Evolutionary conservation across 2,329 filamentous ascomycete species (phyloP), one percentile per base, ranked within the genome.

Genomic region (Fusarium fracticaudum): DNA sequence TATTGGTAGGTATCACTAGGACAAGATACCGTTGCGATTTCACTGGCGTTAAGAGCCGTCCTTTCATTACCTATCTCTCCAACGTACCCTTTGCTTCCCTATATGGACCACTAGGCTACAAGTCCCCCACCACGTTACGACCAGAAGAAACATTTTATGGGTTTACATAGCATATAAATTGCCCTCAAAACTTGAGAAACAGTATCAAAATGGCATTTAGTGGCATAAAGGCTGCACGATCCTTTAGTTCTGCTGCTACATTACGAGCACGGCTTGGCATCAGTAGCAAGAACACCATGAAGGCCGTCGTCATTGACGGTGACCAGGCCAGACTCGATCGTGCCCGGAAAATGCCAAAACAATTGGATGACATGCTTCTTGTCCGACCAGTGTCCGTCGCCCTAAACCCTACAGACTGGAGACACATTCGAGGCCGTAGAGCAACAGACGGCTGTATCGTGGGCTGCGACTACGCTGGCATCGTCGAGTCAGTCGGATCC

Each of bases 181-280:
- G n/a, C n/a, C n/a, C n/a, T n/a, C 3, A 3, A n/a, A 17, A 17
- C 9, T 1, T 7, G 1, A n/a, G 22, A n/a, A 43, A 4, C 3
- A 24, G 14, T 9, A n/a, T n/a, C 22, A 17, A 43, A 11, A 17
- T 43, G 41, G 41, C 22, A 43, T 43, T 14, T 43, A 5, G 6
- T 7, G 22, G 41, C 41, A 17, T 43, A n/a, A n/a, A 5, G 12
- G 14, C 9, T n/a, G 22, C 6, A n/a, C 22, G 41, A 17, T n/a
- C 14, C 1, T 43, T 17, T n/a, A 43, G 41, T n/a, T n/a, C 41
- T 43, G 14, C 41, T 11, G 41, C 14, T 17, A 0, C 22, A 15
- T 24, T 43, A 43, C 22, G 22, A 43, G 22, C 41, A 11, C 41
- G 9, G 1, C 22, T n/a, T n/a, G 22, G 41, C 9, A 17, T n/a